phyloP scores from a whole-genome alignment of 345 rosid genomes.

The Camelina neglecta region DNA sequence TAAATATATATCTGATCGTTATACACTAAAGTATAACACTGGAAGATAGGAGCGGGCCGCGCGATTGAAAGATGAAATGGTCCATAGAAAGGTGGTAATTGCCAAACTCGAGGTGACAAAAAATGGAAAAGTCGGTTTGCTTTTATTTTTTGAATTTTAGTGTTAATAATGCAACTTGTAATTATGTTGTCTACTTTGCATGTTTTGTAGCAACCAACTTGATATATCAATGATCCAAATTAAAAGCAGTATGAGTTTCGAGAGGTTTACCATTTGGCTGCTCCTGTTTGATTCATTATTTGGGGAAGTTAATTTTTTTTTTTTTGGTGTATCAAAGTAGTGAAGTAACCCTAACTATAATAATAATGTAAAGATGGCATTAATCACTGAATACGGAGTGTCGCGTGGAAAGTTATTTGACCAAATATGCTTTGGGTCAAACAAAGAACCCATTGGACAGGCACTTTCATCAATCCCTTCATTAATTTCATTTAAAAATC shows the following conservation, averaged over 20 bases:
- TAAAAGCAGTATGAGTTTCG: slow-evolving; percentile 9
- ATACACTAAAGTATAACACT: not conserved
- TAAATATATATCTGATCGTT: not conserved
- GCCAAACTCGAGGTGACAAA: slow-evolving; percentile 34
- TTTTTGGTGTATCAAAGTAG: not conserved
- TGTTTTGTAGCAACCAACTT: slow-evolving; percentile 28
- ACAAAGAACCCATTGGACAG: slow-evolving; percentile 35
- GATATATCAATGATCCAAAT: slow-evolving; percentile 4
- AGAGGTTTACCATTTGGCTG: slow-evolving; percentile 20
- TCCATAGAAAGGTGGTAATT: slow-evolving; percentile 18
- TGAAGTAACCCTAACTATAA: not conserved
- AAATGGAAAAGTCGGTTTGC: slow-evolving; percentile 30
- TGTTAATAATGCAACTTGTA: slow-evolving; percentile 32
- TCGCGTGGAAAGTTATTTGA: slow-evolving; percentile 15
- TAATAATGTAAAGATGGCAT: not conserved
- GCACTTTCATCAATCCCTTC: slow-evolving; percentile 15
- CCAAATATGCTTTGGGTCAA: slow-evolving; percentile 27
- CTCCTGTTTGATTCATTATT: slow-evolving; percentile 13
- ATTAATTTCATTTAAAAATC: not conserved
- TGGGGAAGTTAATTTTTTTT: not conserved
- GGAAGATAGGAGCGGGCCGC: slow-evolving; percentile 18
- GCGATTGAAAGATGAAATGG: slow-evolving; percentile 24
- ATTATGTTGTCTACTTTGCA: slow-evolving; percentile 34
- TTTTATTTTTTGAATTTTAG: slow-evolving; percentile 24
- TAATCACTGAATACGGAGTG: slow-evolving; percentile 22